Conservation (phyloP, 208 protist genomes). For the Trypanosomatidae sp. region DNA sequence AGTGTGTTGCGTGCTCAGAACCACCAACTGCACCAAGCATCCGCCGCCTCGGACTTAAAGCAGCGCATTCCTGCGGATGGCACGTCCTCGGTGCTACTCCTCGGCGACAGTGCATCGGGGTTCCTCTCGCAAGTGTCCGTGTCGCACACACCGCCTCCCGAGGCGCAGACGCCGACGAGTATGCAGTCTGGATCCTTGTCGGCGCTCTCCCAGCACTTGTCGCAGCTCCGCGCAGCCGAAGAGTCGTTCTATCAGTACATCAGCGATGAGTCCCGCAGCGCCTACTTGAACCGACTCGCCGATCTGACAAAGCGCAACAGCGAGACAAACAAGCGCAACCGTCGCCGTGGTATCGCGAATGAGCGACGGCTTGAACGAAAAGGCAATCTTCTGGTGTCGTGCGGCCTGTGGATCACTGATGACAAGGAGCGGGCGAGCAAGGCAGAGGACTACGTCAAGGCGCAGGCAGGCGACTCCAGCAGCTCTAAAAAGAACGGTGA, state of each 20-base stretch:
- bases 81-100: not conserved
- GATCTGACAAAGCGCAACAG: slow-evolving; percentile 64
- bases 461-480: slow-evolving; percentile 6
- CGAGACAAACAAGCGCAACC: slow-evolving; percentile 44
- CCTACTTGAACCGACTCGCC: slow-evolving; percentile 56
- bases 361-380: slow-evolving; percentile 55
- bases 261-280: slow-evolving; percentile 50
- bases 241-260: slow-evolving; percentile 65
- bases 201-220: slow-evolving; percentile 34
- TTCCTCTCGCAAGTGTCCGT: slow-evolving; percentile 3
- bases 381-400: slow-evolving; percentile 64
- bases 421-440: slow-evolving; percentile 59
- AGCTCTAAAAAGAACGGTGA: slow-evolving; percentile 15
- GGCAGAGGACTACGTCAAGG: slow-evolving; percentile 49
- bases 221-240: slow-evolving; percentile 37
- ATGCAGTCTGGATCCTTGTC: not conserved
- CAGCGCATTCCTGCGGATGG: not conserved
- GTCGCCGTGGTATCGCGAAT: slow-evolving; percentile 61
- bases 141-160: slow-evolving; percentile 16
- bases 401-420: slow-evolving; percentile 71
- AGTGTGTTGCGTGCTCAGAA: slow-evolving; percentile 20
- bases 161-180: not conserved
- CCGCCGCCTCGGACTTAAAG: not conserved
- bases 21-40: slow-evolving; percentile 9
- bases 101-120: slow-evolving; percentile 2